Base-by-base conservation (phyloP, 768 basidiomycete genomes). In the Tephrocybe rancida region DNA sequence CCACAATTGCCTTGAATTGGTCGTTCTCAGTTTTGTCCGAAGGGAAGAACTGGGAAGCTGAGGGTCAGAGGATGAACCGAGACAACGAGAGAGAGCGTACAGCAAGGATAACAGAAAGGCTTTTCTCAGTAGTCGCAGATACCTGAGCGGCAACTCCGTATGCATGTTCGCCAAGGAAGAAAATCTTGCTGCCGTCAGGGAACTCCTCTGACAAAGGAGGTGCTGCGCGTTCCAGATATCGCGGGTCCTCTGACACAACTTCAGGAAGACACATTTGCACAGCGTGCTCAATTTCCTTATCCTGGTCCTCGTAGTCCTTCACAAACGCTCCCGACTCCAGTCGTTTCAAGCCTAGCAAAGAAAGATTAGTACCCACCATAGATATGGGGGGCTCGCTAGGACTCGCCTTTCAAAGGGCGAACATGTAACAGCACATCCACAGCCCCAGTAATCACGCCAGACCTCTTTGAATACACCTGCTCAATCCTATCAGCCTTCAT, bases 81-180 rank as follows among this genome's bases (percentile, higher is more conserved):
- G 30, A 19, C 14, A 21, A 46, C 43, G 13, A 39, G 19, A 14
- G 25, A 54, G 14, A 29, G 66, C 78, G 56, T 64, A 96, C 94
- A n/a, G 94, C 95, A 53, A 98, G 81, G 39, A 92, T 72, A 44
- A 98, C 90, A 9, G 92, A 87, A 11, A 98, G 71, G 1, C 83
- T 75, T 2, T 80, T 78, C 3, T 89, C 82, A 0, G 81, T 81
- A 0, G 93, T 92, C 0, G 73, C 80, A 34, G 84, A 80, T 10
- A 99, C 92, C 62, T 95, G 90, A 0, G 95, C 95, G 13, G 96
- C 93, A 2, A 92, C 87, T n/a, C 97, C 97, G 64, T 96, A 99
- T 0, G 91, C 93, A 66, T 93, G 87, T 64, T 92, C 88, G 14
- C 96, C 95, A 6, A 98, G 79, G 84, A 98, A 98, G 73, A 99